Evolutionary conservation across 2,329 filamentous ascomycete genomes (phyloP), one percentile per base, ranked within the genome.

Genomic region (Aureobasidium mangrovei): DNA sequence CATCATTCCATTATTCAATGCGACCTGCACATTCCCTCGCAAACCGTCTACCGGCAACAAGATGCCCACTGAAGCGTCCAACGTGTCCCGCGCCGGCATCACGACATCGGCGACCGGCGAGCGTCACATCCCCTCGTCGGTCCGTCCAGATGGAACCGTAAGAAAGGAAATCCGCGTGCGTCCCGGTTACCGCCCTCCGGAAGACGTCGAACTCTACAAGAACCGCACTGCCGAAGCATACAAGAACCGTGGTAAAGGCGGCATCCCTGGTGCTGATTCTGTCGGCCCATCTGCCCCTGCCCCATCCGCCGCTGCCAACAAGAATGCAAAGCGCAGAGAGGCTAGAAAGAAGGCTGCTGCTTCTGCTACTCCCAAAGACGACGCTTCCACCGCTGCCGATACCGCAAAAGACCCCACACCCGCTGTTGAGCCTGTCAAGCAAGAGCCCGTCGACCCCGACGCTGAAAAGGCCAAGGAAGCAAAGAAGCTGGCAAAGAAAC

Each of bases 141-240:
- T 82, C 41, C 86, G 94, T 53, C 74, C 93, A 27, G 93, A 98
- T 67, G 93, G 93, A 56, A 89, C 86, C 48, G 88, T 88, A n/a
- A 83, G 93, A 55, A 94, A 88, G 66, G 91, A 95, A 65, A 97
- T 97, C 67, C 88, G 88, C 65, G 89, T 98, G 58, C 83, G 89
- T 31, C 91, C 93, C 0, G 94, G 93, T 53, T 98, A 96, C 72
- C 84, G 84, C 33, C 94, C 93, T 1, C 89, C 91, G 0, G 93
- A 98, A 72, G 93, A 98, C 70, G 85, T 97, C 59, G 90, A 96
- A 67, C 77, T 95, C 43, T 98, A 98, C 79, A 94, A 90, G 74
- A 96, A 95, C 70, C 84, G 88, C 55, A 90, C 85, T 1, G 91
- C 91, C 47, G 86, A 93, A 67, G 83, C 82, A 47, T 95, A 87